Evolutionary conservation across 164 flowering plant species (phyloP).

Genomic region (Stephania japonica): DNA sequence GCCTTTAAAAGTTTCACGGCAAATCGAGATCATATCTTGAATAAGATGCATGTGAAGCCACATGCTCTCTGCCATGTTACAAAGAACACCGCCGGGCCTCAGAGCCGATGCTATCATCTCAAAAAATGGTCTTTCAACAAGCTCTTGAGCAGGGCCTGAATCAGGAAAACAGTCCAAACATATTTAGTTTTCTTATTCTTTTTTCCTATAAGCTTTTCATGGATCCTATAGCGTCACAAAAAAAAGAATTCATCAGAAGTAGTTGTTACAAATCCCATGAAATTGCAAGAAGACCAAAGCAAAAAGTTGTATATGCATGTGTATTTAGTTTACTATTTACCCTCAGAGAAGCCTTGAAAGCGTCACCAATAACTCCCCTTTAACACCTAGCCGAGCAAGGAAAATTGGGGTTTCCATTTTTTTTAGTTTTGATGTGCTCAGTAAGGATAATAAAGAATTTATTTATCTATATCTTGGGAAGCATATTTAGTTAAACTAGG

Average conservation of each 20-base stretch:
- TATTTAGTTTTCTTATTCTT: neutral
- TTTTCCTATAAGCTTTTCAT: neutral
- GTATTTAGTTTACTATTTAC: neutral
- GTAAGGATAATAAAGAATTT: neutral
- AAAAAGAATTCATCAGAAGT: neutral
- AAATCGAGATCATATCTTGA: constrained; percentile 69
- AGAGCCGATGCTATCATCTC: constrained; percentile 71
- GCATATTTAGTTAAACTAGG: neutral
- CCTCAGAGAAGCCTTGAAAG: neutral
- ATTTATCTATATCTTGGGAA: neutral
- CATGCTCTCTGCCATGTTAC: constrained; percentile 97
- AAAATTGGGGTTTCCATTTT: neutral
- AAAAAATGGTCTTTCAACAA: constrained; percentile 93
- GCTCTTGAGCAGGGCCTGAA: constrained; percentile 95
- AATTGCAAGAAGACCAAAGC: neutral
- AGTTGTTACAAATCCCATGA: neutral
- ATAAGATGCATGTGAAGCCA: constrained; percentile 99
- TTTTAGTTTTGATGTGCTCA: neutral
- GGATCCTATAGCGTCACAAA: neutral
- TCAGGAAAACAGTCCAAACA: neutral
- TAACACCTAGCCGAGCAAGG: neutral
- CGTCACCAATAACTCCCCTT: neutral
- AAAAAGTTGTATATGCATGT: neutral
- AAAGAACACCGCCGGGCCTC: constrained; percentile 95
- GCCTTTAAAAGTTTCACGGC: constrained; percentile 79